Percentiles rank a stretch among this genome's conserved stretches.
These are phyloP conservation scores for Plenodomus tracheiphilus DNA, from an alignment of 2,329 filamentous ascomycete genomes.

Conservation along the genomic window DNA sequence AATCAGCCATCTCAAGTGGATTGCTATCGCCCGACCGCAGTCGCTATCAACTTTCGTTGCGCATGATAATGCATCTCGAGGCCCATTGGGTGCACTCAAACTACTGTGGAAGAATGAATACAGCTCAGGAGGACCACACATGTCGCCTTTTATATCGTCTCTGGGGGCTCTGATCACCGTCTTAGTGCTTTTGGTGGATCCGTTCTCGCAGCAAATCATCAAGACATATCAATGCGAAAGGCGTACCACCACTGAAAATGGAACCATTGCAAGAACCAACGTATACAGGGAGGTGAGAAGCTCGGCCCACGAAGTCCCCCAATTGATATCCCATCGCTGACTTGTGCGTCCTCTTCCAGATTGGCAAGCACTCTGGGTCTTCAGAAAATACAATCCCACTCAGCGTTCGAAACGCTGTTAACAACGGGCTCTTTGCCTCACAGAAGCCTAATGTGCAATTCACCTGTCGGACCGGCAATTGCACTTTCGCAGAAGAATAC, in stretches of 20 bases:
- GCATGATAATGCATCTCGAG: conserved; percentile 9
- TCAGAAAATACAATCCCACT: not conserved
- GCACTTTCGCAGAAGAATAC: conserved; percentile 11
- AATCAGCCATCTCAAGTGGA: conserved; percentile 19
- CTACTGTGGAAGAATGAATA: conserved; percentile 3
- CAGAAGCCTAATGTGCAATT: conserved; percentile 6
- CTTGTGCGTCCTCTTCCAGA: not conserved
- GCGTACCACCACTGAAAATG: not conserved
- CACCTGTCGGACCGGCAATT: conserved; percentile 12
- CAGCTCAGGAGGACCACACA: not conserved
- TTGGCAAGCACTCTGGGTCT: not conserved
- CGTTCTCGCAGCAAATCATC: conserved; percentile 11
- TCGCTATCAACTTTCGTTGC: conserved; percentile 4
- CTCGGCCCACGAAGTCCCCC: not conserved
- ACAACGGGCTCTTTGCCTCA: conserved; percentile 6
- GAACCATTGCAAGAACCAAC: conserved; percentile 4
- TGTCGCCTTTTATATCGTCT: conserved; percentile 1
- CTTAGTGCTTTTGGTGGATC: conserved; percentile 5
- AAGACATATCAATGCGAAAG: conserved; percentile 2
- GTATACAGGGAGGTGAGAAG: not conserved
- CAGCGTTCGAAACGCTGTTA: conserved; percentile 4
- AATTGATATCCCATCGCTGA: too few species aligned
- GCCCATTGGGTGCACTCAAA: conserved; percentile 6
- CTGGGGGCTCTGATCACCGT: conserved; percentile 2
- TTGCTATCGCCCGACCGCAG: not conserved